Evolutionary conservation across 129 eudicot species (phyloP), one percentile per base, ranked within the genome.

Genomic region (Escallonia herrerae): DNA sequence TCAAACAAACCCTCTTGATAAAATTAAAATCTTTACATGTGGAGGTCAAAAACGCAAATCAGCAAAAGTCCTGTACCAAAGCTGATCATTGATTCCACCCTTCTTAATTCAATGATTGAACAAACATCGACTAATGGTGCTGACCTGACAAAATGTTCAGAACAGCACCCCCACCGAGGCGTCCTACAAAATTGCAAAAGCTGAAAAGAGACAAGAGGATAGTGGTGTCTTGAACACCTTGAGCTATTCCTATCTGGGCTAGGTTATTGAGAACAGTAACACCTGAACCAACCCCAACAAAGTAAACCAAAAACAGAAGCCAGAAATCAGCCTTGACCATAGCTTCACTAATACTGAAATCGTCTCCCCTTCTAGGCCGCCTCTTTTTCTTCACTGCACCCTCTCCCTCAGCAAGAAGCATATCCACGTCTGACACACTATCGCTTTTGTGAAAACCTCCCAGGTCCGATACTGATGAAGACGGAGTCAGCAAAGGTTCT

Each of bases 101-200:
- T 22, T 22, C 1, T 22, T 22, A 22, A 22, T 22, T 22, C 33
- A 22, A 22, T 22, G 33, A 22, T 22, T 22, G 33, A 22, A 22
- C 40, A 64, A 15, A 58, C 49, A 9, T 14, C 7, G 43, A 64
- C 43, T 12, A 5, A 51, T 58, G 43, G 22, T 40, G 49, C 59
- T 60, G 8, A 85, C 91, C 87, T 85, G 50, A 81, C 84, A 69
- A 81, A 74, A 75, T 78, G 56, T 74, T 85, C 91, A 40, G 91
- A 85, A 85, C 72, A 37, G 66, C 79, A 12, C 91, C 91, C n/a
- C 87, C 91, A 44, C 87, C 86, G 63, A 85, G 91, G 13, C 91
- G 84, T 6, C 91, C 91, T 8, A 53, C 76, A 46, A 85, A 85
- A 73, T 81, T 85, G 76, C 79, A 81, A 67, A 85, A 85, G 72